phyloP scores from a whole-genome alignment of 768 basidiomycete genomes.

The Amanita subjunquillea region DNA sequence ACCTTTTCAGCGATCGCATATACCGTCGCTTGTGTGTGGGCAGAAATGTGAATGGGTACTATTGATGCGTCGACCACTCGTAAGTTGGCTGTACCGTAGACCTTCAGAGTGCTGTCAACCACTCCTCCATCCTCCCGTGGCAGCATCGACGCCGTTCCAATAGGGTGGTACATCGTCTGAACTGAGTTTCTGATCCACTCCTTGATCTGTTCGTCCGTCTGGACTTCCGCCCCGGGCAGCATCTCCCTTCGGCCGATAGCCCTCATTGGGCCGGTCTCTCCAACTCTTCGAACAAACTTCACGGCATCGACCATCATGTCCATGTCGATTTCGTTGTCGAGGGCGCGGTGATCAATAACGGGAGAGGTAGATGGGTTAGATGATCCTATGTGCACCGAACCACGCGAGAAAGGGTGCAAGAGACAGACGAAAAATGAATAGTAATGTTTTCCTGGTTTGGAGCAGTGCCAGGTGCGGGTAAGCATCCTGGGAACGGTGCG shows the following conservation, averaged over 20 bases:
- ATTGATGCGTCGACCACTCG: conserved; percentile 22
- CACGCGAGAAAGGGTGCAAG: conserved; percentile 1
- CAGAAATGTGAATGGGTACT: conserved; percentile 20
- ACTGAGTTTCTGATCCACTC: conserved; percentile 8
- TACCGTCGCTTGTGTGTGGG: conserved; percentile 14
- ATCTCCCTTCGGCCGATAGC: conserved; percentile 2
- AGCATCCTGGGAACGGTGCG: conserved; percentile 1
- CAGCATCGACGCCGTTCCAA: conserved; percentile 22
- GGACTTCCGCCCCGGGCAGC: background rate
- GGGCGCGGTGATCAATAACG: conserved; percentile 6
- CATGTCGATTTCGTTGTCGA: conserved; percentile 3
- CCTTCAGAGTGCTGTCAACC: conserved; percentile 6
- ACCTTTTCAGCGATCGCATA: conserved; percentile 13
- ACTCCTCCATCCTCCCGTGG: conserved; percentile 26
- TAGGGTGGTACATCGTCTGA: conserved; percentile 3
- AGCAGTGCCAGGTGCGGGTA: background rate
- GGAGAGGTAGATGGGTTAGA: conserved; percentile 3
- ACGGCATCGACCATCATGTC: background rate
- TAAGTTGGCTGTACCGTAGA: conserved; percentile 7
- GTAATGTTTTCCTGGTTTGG: conserved; percentile 3
- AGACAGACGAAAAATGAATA: background rate
- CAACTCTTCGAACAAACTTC: background rate
- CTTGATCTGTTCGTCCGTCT: conserved; percentile 7
- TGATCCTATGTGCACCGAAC: conserved; percentile 4
- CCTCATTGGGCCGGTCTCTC: background rate